Evolutionary conservation across 2,329 filamentous ascomycete genomes (phyloP).

Genomic region (Colletotrichum trifolii): DNA sequence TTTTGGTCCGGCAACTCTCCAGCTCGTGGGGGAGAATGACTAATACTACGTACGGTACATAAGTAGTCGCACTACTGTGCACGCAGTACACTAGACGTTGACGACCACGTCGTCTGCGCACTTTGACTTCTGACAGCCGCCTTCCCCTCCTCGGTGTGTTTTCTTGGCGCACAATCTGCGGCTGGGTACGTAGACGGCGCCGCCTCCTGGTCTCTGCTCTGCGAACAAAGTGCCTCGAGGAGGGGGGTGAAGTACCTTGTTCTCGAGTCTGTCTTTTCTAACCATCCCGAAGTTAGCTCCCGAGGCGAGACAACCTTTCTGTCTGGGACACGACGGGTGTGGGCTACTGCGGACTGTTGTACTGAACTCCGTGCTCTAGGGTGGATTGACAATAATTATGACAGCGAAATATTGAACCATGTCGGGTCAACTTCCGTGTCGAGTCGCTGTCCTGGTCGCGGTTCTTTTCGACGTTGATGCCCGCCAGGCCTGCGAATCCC

Average conservation of each 20-base stretch:
- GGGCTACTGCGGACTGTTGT: slow-evolving; percentile 5
- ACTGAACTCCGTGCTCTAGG: background rate
- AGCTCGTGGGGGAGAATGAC: too few species aligned
- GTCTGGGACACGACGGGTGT: slow-evolving; percentile 33
- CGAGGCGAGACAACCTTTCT: slow-evolving; percentile 36
- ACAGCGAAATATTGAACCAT: slow-evolving; percentile 27
- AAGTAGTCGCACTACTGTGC: too few species aligned
- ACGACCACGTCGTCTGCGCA: slow-evolving; percentile 24
- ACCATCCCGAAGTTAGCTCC: slow-evolving; percentile 32
- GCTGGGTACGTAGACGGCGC: slow-evolving; percentile 22
- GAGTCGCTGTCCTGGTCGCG: slow-evolving; percentile 6
- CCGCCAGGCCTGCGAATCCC: slow-evolving; percentile 17
- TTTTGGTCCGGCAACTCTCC: slow-evolving; percentile 5
- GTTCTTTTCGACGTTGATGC: slow-evolving; percentile 9
- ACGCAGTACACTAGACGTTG: slow-evolving; percentile 8
- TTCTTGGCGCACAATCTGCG: slow-evolving; percentile 22
- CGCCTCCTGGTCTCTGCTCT: background rate
- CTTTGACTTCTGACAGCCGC: slow-evolving; percentile 36
- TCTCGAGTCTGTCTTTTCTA: slow-evolving; percentile 3
- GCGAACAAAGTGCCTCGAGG: background rate
- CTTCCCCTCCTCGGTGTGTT: slow-evolving; percentile 15
- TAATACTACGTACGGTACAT: too few species aligned
- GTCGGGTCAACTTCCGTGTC: slow-evolving; percentile 6
- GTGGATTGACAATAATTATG: slow-evolving; percentile 29
- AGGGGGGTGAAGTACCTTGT: slow-evolving; percentile 12